Base-by-base conservation (phyloP, 805 yeast species). In the Cyberlindnera subsufficiens region DNA sequence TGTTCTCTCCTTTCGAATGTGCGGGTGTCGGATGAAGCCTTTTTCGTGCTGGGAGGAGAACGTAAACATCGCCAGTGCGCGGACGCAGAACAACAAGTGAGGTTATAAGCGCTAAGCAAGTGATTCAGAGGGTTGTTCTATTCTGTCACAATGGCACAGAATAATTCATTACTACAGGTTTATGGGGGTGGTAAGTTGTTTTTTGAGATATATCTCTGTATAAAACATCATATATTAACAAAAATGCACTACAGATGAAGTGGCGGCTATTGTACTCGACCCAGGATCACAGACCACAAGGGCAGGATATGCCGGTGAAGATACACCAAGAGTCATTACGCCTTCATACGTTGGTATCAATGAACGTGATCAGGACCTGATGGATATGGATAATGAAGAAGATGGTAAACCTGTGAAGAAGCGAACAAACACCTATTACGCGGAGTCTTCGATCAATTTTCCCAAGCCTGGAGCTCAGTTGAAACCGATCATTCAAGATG, bases 261-360 rank as follows among this genome's bases (percentile, higher is more conserved):
- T 93, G 49, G 80, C 88, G 50, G 96, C 98, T 22, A 73, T 93
- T 3, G 95, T 91, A 30, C 70, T 91, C 20, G 98, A 93, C 58
- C 90, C 96, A 2, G 98, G 98, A 30, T 82, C 96, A 10, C 78
- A 72, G 47, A 68, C 78, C 46, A 88, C 96, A 6, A 78, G 91
- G 42, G 78, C 83, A 16, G 99, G 99, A 1, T 89, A 78, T 63
- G 90, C 97, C 3, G 98, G 98, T 10, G 91, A 88, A 44, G 96
- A 90, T 59, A 74, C 78, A 42, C 99, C 99, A 11, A 77, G 82
- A 49, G 67, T 80, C 4, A 77, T 85, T 19, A 61, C 82, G 11
- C 93, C 96, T 3, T 85, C 96, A 1, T 74, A 63, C 46, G 87
- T 78, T 56, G 84, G 80, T 8, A 25, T 49, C 27, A 53, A 53